These are phyloP conservation scores for Cercospora nicotianae DNA, from an alignment of 2,329 filamentous ascomycete genomes.

Conservation along the genomic window DNA sequence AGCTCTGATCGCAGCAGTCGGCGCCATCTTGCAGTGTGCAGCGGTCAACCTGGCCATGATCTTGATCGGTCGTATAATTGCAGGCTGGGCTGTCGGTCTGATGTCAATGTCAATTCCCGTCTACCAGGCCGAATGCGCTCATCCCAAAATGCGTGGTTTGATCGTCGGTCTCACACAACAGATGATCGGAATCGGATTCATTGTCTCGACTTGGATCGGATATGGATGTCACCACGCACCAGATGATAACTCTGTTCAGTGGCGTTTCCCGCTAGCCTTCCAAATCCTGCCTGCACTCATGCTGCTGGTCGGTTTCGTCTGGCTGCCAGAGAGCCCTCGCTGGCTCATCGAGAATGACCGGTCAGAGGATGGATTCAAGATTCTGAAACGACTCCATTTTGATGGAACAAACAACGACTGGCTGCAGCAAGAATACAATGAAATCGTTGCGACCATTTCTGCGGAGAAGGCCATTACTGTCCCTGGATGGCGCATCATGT, in stretches of 20 bases:
- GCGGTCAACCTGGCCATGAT: slow-evolving; percentile 59
- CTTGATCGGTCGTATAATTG: slow-evolving; percentile 59
- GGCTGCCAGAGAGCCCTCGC: slow-evolving; percentile 12
- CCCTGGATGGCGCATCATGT: slow-evolving; percentile 58
- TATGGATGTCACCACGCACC: slow-evolving; percentile 48
- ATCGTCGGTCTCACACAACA: slow-evolving; percentile 60
- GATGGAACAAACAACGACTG: slow-evolving; percentile 57
- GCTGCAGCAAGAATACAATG: slow-evolving; percentile 58
- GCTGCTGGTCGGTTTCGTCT: slow-evolving; percentile 43
- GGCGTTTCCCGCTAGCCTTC: slow-evolving; percentile 48
- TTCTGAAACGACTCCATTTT: slow-evolving; percentile 53
- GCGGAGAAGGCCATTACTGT: slow-evolving; percentile 58
- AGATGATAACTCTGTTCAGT: slow-evolving; percentile 39
- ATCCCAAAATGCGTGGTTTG: slow-evolving; percentile 58
- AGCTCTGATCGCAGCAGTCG: slow-evolving; percentile 58
- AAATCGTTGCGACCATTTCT: slow-evolving; percentile 63
- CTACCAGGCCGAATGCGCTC: slow-evolving; percentile 64
- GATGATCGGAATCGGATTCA: slow-evolving; percentile 59
- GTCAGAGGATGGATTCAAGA: slow-evolving; percentile 21
- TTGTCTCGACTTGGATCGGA: slow-evolving; percentile 55
- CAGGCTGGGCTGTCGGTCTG: slow-evolving; percentile 59
- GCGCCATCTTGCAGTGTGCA: slow-evolving; percentile 59
- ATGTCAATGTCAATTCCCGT: slow-evolving; percentile 62
- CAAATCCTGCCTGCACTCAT: slow-evolving; percentile 49
- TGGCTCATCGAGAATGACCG: slow-evolving; percentile 34